phyloP scores from a whole-genome alignment of 352 stramenopile genomes.

The Poterioochromonas sp. region DNA sequence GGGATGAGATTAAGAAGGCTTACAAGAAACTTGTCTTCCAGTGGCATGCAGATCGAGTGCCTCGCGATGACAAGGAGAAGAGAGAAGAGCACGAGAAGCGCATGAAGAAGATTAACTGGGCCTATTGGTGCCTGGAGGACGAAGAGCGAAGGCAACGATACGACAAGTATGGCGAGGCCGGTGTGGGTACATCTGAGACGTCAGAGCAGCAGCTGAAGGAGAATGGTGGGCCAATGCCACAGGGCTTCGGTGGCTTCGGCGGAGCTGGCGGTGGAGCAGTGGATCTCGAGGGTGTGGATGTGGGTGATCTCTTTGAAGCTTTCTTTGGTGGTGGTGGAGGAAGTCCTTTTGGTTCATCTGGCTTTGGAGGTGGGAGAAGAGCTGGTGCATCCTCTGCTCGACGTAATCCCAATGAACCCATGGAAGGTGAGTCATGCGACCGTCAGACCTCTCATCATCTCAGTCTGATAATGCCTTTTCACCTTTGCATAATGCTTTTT shows the following conservation, averaged over 20 bases:
- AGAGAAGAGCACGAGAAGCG: background rate
- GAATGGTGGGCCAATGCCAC: background rate
- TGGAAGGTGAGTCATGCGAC: background rate
- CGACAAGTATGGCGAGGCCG: background rate
- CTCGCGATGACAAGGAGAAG: slow-evolving; percentile 16
- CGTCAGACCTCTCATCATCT: background rate
- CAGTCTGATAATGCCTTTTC: background rate
- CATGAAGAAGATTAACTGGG: slow-evolving; percentile 31
- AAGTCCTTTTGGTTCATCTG: too few relatives aligned
- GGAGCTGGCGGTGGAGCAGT: background rate
- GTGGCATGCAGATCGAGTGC: slow-evolving; percentile 25
- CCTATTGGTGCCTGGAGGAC: background rate
- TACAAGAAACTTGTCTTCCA: background rate
- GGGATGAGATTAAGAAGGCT: background rate
- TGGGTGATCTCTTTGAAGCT: slow-evolving; percentile 12
- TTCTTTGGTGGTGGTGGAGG: slow-evolving; percentile 23
- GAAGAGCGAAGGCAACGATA: slow-evolving; percentile 7
- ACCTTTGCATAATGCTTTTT: background rate
- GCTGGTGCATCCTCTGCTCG: background rate
- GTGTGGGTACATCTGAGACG: slow-evolving; percentile 17
- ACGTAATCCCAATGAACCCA: background rate
- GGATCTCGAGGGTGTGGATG: background rate
- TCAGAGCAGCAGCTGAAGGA: slow-evolving; percentile 16
- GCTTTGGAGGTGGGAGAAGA: background rate
- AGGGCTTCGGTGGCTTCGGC: slow-evolving; percentile 10